A percentile compares a stretch with the other conserved stretches of the same genome.
Evolutionary conservation across 2,329 filamentous ascomycete species (phyloP).

Genomic region (Sporothrix protearum): DNA sequence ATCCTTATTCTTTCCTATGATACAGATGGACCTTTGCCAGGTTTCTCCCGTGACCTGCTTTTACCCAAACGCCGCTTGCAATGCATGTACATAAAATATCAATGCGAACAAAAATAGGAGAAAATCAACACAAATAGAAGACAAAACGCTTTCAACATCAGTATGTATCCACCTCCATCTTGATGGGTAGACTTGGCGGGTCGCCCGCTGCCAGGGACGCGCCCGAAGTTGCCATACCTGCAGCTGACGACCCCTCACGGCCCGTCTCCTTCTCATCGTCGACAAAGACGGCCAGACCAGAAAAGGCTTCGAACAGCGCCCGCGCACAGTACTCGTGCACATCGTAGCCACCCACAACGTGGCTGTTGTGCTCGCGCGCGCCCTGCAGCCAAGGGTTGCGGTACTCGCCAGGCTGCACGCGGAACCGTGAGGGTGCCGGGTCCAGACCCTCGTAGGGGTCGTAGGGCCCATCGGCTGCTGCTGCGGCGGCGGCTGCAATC

Average conservation of each 20-base stretch:
- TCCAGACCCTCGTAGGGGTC: conserved; percentile 80
- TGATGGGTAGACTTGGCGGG: conserved; percentile 30
- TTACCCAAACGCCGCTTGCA: conserved; percentile 9
- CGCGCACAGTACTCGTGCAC: conserved; percentile 76
- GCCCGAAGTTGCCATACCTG: conserved; percentile 37
- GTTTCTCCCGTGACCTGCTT: neutral
- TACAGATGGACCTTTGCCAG: neutral
- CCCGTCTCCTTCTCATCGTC: conserved; percentile 64
- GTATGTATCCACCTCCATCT: conserved; percentile 51
- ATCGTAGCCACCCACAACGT: conserved; percentile 77
- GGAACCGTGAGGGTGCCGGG: conserved; percentile 66
- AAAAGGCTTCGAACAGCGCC: conserved; percentile 83
- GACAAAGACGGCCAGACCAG: conserved; percentile 82
- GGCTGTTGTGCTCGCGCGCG: conserved; percentile 61
- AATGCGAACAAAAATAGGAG: neutral
- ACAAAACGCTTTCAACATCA: conserved; percentile 25
- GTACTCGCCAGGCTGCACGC: conserved; percentile 62
- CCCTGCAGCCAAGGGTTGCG: conserved; percentile 69
- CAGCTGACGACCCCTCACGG: conserved; percentile 32
- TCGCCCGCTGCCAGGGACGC: conserved; percentile 35
- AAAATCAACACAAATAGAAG: neutral
- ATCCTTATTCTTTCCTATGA: neutral
- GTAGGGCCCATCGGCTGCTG: conserved; percentile 69
- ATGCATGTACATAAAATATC: conserved; percentile 7
- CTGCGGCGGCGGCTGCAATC: conserved; percentile 26